Evolutionary conservation across 148 eudicot genomes (phyloP).

Genomic region (Silene uniflora): DNA sequence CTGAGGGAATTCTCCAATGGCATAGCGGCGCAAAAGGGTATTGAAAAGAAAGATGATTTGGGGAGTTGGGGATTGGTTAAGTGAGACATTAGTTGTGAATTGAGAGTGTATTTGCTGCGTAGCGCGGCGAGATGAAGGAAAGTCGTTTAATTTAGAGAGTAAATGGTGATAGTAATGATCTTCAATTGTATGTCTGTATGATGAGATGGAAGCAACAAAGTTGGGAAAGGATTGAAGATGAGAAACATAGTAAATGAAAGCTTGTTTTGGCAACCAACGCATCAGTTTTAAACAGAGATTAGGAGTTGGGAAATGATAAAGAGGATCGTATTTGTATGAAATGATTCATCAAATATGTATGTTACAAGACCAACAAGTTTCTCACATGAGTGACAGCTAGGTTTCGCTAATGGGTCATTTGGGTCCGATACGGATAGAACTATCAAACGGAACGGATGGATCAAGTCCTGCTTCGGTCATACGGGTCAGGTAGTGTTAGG

Average conservation of each 20-base stretch:
- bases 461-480: too few relatives aligned
- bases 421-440: too few relatives aligned
- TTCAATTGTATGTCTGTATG: slow-evolving; percentile 2
- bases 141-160: slow-evolving; percentile 30
- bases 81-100: slow-evolving; percentile 26
- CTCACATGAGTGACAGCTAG: too few relatives aligned
- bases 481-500: too few relatives aligned
- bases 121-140: slow-evolving; percentile 27
- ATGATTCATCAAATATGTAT: too few relatives aligned
- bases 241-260: slow-evolving; percentile 1
- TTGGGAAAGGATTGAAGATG: slow-evolving; percentile 7
- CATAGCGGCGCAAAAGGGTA: slow-evolving; percentile 46
- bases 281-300: not conserved
- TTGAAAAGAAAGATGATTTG: slow-evolving; percentile 31
- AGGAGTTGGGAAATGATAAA: too few relatives aligned
- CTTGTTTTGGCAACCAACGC: slow-evolving; percentile 14
- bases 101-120: slow-evolving; percentile 57
- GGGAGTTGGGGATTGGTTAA: slow-evolving; percentile 14
- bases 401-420: too few relatives aligned
- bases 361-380: too few relatives aligned
- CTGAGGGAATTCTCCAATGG: slow-evolving; percentile 39
- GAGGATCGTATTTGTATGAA: too few relatives aligned
- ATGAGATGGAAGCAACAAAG: not conserved
- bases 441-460: too few relatives aligned
- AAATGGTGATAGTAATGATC: slow-evolving; percentile 17